Evolutionary conservation across 2,329 filamentous ascomycete genomes (phyloP).

Genomic region (Madurella fahalii): DNA sequence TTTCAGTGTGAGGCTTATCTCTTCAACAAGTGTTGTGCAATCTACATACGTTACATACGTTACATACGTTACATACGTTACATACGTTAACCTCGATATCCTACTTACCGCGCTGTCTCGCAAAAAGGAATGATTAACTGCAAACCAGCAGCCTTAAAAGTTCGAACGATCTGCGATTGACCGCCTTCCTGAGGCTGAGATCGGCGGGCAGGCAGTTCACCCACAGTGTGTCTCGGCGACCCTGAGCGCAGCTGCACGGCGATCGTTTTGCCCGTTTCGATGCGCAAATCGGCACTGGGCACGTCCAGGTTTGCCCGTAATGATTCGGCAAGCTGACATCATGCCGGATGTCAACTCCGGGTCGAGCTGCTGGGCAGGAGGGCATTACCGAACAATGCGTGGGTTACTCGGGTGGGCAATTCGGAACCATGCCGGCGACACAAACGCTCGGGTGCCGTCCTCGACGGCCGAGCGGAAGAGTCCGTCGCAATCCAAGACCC

Average conservation of each 20-base stretch:
- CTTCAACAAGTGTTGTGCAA: no score
- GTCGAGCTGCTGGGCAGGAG: neutral
- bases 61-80: no score
- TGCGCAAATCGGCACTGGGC: neutral
- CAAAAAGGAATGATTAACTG: neutral
- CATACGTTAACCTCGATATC: no score
- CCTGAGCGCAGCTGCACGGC: neutral
- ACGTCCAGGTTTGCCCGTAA: neutral
- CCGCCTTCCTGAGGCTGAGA: slow-evolving; percentile 12
- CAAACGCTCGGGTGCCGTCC: neutral
- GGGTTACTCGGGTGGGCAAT: neutral
- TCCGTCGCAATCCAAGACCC: neutral
- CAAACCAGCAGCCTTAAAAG: neutral
- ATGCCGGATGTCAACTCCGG: slow-evolving; percentile 3
- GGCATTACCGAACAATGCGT: neutral
- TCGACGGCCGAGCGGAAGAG: neutral
- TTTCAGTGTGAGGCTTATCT: no score
- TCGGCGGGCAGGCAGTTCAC: slow-evolving; percentile 6
- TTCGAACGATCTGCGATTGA: slow-evolving; percentile 14
- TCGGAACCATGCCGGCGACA: neutral
- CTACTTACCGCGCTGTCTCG: no score
- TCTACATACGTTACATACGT: no score
- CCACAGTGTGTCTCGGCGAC: neutral
- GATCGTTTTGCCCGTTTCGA: neutral
- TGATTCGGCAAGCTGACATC: neutral